Percentiles rank a stretch among this genome's conserved stretches.
Evolutionary conservation across 176 grass and related monocot genomes (phyloP).

Genomic region (Hsuehochloa calcarea): DNA sequence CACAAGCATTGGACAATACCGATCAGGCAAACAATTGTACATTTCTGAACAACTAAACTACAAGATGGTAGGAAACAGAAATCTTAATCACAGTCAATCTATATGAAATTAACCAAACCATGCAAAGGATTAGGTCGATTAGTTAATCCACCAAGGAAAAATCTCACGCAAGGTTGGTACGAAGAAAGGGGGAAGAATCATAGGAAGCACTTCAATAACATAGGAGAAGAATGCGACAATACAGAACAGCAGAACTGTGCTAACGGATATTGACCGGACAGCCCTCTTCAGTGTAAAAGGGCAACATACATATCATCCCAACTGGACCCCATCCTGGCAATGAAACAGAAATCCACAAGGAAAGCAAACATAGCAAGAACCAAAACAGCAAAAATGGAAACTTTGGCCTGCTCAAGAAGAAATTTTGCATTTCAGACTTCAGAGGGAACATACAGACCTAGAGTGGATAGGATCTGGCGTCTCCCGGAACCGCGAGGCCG

Average conservation of each 20-base stretch:
- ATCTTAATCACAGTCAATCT: neutral
- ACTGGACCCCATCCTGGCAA: constrained; percentile 25
- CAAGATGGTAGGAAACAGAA: neutral
- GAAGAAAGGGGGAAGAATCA: neutral
- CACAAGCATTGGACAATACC: constrained; percentile 32
- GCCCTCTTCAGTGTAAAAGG: neutral
- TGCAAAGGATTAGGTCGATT: neutral
- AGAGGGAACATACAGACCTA: constrained; percentile 42
- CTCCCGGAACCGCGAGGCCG: constrained; percentile 80
- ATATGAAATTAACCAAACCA: neutral
- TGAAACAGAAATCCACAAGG: constrained; percentile 39
- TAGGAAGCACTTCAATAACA: neutral
- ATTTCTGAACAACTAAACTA: neutral
- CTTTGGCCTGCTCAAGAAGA: neutral
- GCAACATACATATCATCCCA: neutral
- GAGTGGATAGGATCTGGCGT: constrained; percentile 79
- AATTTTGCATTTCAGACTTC: constrained; percentile 15
- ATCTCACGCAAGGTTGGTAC: neutral
- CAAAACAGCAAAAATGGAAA: neutral
- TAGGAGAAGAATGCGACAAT: constrained; percentile 18
- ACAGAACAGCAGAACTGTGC: constrained; percentile 14
- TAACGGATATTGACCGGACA: neutral
- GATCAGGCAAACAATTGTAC: constrained; percentile 6
- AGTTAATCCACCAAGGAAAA: neutral
- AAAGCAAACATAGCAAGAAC: constrained; percentile 28